Conservation (phyloP, 768 basidiomycete genomes). For the Antrodiella citrinella region DNA sequence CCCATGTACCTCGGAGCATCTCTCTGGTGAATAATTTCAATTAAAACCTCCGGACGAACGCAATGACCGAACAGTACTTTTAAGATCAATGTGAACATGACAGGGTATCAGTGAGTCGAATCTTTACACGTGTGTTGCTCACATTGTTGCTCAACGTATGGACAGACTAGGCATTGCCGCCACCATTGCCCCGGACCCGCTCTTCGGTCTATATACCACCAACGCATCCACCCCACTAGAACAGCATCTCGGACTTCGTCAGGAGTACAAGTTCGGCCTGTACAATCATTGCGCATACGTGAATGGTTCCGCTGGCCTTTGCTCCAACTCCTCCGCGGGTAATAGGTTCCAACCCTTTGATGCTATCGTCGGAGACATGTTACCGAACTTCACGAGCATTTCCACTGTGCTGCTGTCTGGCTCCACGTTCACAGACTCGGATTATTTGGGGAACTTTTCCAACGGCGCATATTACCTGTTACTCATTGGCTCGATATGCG, state of each 20-base stretch:
- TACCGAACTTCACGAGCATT: slow-evolving; percentile 47
- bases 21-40: slow-evolving; percentile 48
- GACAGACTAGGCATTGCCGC: slow-evolving; percentile 44
- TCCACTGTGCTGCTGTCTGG: slow-evolving; percentile 44
- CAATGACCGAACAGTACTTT: slow-evolving; percentile 12
- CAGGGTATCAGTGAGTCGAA: slow-evolving; percentile 54
- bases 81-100: slow-evolving; percentile 63
- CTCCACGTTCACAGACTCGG: slow-evolving; percentile 49
- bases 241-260: slow-evolving; percentile 50
- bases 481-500: slow-evolving; percentile 61
- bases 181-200: slow-evolving; percentile 45
- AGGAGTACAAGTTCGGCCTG: slow-evolving; percentile 71
- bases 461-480: slow-evolving; percentile 71
- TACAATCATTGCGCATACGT: slow-evolving; percentile 76
- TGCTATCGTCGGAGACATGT: slow-evolving; percentile 61
- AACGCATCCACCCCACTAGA: slow-evolving; percentile 59
- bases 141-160: slow-evolving; percentile 5
- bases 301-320: slow-evolving; percentile 49
- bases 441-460: slow-evolving; percentile 54
- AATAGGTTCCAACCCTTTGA: slow-evolving; percentile 58
- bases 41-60: slow-evolving; percentile 10
- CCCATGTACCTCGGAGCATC: slow-evolving; percentile 60
- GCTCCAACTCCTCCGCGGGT: slow-evolving; percentile 54
- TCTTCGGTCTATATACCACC: slow-evolving; percentile 55
- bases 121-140: background rate